Percentiles rank a stretch among this genome's conserved stretches.
phyloP scores from a whole-genome alignment of 192 early-diverging fungal genomes.

The Thamnidium elegans region DNA sequence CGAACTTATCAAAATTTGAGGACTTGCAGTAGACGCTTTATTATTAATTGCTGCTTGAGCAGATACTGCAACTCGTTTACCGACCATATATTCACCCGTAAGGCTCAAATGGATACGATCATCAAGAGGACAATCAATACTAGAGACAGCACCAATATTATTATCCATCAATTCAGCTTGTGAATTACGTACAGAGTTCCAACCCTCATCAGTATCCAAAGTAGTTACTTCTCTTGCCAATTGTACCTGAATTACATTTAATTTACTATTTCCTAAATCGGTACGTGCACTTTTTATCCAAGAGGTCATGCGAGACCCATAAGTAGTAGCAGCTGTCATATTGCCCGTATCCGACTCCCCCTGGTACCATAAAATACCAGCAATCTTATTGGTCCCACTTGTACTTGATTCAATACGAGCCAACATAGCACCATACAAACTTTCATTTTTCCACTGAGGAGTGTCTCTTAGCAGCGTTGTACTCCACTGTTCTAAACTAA shows the following conservation, averaged over 20 bases:
- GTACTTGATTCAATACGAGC: background rate
- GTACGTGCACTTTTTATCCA: slow-evolving; percentile 9
- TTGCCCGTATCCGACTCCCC: slow-evolving; percentile 34
- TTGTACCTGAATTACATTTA: slow-evolving; percentile 23
- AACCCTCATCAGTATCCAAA: background rate
- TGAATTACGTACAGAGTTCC: slow-evolving; percentile 18
- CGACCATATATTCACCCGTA: slow-evolving; percentile 7
- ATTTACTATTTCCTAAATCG: background rate
- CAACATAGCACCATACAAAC: slow-evolving; percentile 32
- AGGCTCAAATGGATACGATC: slow-evolving; percentile 27
- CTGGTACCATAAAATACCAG: slow-evolving; percentile 37
- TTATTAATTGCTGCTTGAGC: background rate
- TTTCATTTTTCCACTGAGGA: background rate
- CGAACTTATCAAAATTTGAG: background rate
- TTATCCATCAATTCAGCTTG: slow-evolving; percentile 11
- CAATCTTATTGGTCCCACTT: slow-evolving; percentile 1
- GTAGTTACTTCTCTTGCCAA: slow-evolving; percentile 1
- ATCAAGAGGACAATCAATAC: slow-evolving; percentile 24
- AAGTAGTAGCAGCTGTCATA: background rate
- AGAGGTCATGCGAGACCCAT: background rate
- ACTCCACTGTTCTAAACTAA: slow-evolving; percentile 24
- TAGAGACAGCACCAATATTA: slow-evolving; percentile 18
- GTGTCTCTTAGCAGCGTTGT: background rate
- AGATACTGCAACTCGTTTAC: slow-evolving; percentile 13
- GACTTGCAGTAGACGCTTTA: background rate